These are phyloP conservation scores for Clavariopsis aquatica DNA, from an alignment of 495 filamentous ascomycete species.

Conservation along the genomic window DNA sequence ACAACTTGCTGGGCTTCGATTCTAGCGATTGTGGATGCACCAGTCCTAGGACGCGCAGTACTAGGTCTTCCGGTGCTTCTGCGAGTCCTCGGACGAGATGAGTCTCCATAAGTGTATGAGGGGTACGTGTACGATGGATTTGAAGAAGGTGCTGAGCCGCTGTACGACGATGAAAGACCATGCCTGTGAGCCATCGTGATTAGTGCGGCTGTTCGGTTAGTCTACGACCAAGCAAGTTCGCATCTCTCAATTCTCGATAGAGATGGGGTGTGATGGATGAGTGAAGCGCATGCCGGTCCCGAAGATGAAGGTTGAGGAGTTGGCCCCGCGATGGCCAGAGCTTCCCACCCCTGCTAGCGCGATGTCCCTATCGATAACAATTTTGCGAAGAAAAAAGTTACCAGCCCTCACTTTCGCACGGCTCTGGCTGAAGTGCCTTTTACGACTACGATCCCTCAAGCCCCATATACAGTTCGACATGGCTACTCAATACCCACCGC, in stretches of 20 bases:
- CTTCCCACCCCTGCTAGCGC: constrained; percentile 9
- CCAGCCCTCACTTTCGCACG: background rate
- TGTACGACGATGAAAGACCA: constrained; percentile 45
- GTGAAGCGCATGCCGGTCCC: background rate
- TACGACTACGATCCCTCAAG: background rate
- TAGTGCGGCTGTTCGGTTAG: constrained; percentile 15
- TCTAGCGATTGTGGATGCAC: constrained; percentile 60
- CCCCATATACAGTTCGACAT: constrained; percentile 50
- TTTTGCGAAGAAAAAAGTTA: background rate
- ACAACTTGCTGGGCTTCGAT: constrained; percentile 69
- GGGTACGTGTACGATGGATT: constrained; percentile 43
- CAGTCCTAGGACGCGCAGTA: constrained; percentile 63
- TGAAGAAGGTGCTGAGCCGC: constrained; percentile 42
- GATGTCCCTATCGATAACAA: constrained; percentile 27
- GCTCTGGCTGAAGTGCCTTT: no score
- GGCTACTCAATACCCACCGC: constrained; percentile 87
- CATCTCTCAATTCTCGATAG: background rate
- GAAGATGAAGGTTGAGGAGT: background rate
- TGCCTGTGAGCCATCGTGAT: constrained; percentile 34
- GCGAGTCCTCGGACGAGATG: constrained; percentile 49
- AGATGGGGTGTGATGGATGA: constrained; percentile 8
- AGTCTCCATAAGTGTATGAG: constrained; percentile 41
- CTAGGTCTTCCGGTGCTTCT: constrained; percentile 55
- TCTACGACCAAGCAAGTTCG: constrained; percentile 3
- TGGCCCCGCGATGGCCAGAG: background rate